A percentile compares a stretch with the other conserved stretches of the same genome.
These are phyloP conservation scores for Coniochaeta sp. DNA, from an alignment of 2,329 filamentous ascomycete species.

Conservation along the genomic window DNA sequence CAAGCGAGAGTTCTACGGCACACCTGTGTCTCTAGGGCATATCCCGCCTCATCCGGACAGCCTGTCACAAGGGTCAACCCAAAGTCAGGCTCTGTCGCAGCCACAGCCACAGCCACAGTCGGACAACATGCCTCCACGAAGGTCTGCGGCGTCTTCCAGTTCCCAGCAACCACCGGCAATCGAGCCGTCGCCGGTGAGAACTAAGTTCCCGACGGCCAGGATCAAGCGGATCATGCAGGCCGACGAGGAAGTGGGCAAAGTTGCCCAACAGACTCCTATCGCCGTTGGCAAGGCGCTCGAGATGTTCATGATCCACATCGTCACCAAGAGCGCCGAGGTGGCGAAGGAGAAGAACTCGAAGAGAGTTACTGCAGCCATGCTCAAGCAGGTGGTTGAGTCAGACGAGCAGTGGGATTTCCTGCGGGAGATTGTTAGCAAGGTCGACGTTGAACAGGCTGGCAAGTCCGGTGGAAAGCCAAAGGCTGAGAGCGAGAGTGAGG, in stretches of 20 bases:
- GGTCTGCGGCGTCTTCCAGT: slow-evolving; percentile 26
- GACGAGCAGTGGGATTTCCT: slow-evolving; percentile 95
- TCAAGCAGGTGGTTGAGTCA: slow-evolving; percentile 82
- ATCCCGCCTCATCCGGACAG: not conserved
- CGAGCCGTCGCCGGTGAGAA: slow-evolving; percentile 70
- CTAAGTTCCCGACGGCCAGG: slow-evolving; percentile 91
- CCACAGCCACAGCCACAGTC: slow-evolving; percentile 2
- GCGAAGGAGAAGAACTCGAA: slow-evolving; percentile 79
- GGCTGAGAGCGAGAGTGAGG: slow-evolving; percentile 41
- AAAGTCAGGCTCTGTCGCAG: no score
- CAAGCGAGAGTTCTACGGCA: not conserved
- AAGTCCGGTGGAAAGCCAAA: slow-evolving; percentile 30
- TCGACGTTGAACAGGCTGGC: slow-evolving; percentile 52
- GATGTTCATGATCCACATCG: slow-evolving; percentile 94
- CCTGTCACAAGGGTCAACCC: no score
- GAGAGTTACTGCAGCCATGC: slow-evolving; percentile 79
- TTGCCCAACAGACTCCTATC: slow-evolving; percentile 93
- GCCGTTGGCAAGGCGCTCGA: slow-evolving; percentile 94
- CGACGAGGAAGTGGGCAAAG: slow-evolving; percentile 96
- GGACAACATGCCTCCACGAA: slow-evolving; percentile 29
- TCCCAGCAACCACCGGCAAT: slow-evolving; percentile 23
- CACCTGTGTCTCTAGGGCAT: not conserved
- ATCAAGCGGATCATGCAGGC: slow-evolving; percentile 99
- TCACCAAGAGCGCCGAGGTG: slow-evolving; percentile 79
- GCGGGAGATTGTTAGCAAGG: slow-evolving; percentile 79